Evolutionary conservation across 2,329 filamentous ascomycete species (phyloP).

Genomic region (Calonectria pteridis): DNA sequence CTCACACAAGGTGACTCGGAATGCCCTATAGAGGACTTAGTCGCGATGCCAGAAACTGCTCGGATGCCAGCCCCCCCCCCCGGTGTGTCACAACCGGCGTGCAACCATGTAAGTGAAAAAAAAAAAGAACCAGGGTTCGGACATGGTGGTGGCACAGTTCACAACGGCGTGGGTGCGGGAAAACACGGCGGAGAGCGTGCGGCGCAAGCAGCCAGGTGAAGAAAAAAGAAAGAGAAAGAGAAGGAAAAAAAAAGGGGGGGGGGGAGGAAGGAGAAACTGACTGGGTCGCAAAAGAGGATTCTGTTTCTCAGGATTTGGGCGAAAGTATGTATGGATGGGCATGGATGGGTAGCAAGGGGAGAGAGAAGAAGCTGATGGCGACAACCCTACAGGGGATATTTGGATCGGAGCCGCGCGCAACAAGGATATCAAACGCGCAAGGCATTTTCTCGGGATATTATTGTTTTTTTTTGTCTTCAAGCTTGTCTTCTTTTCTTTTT

Average conservation of each 20-base stretch:
- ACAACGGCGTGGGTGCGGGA: conserved; percentile 13
- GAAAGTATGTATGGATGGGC: background rate
- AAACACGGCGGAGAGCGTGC: conserved; percentile 23
- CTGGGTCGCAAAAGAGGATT: background rate
- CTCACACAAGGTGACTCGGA: conserved; percentile 11
- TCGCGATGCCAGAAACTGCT: conserved; percentile 39
- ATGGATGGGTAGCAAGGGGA: conserved; percentile 1
- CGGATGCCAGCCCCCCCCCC: conserved; percentile 28
- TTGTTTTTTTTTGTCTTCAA: background rate
- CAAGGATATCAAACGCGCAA: conserved; percentile 1
- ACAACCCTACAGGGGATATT: background rate
- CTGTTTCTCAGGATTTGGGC: background rate
- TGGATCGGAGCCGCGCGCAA: background rate
- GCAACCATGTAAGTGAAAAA: conserved; percentile 21
- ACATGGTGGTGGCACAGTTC: conserved; percentile 4
- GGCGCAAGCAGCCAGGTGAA: conserved; percentile 13
- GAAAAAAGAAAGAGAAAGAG: conserved; percentile 16
- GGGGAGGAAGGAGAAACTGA: background rate
- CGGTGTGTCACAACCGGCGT: conserved; percentile 32
- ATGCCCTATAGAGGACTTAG: conserved; percentile 39
- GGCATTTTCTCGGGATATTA: background rate
- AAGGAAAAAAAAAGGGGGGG: background rate
- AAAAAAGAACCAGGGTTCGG: background rate
- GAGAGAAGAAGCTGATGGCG: background rate
- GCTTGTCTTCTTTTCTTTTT: background rate